Conservation (phyloP, 2,329 filamentous ascomycete genomes). For the Venturia carpophila region DNA sequence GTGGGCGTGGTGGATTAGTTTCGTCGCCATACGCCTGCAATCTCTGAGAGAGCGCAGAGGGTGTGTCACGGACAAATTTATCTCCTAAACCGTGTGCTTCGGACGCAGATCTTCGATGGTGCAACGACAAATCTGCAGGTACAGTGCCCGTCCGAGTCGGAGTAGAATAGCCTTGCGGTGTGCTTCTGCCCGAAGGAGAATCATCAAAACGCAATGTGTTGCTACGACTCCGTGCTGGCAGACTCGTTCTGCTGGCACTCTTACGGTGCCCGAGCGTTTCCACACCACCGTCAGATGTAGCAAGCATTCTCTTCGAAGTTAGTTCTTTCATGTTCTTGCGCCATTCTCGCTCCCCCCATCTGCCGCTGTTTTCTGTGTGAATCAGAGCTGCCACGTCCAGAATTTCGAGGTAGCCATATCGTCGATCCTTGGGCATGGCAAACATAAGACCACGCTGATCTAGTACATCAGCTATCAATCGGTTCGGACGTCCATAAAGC, state of each 20-base stretch:
- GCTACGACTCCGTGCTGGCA: constrained; percentile 29
- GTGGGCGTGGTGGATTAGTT: constrained; percentile 15
- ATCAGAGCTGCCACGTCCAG: constrained; percentile 78
- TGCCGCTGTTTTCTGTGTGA: constrained; percentile 63
- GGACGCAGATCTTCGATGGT: constrained; percentile 23
- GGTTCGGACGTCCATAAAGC: constrained; percentile 80
- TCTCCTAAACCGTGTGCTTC: constrained; percentile 18
- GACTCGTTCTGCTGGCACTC: constrained; percentile 35
- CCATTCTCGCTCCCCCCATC: constrained; percentile 86
- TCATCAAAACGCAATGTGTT: constrained; percentile 39
- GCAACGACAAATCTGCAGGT: constrained; percentile 32
- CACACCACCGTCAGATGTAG: constrained; percentile 17
- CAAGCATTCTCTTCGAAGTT: constrained; percentile 68
- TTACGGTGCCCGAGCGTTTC: constrained; percentile 36
- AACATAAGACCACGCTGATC: constrained; percentile 94
- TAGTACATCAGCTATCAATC: constrained; percentile 77
- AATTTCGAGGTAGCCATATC: constrained; percentile 86
- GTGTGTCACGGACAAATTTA: constrained; percentile 3
- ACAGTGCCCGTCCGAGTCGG: constrained; percentile 42
- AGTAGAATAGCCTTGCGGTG: constrained; percentile 34
- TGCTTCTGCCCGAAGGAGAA: constrained; percentile 10
- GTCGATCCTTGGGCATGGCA: constrained; percentile 81
- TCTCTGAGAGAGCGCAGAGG: constrained; percentile 1
- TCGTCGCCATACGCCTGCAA: not conserved
- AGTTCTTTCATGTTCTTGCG: constrained; percentile 80